Evolutionary conservation across 768 basidiomycete species (phyloP), one percentile per base, ranked within the genome.

Genomic region (Suillus tomentosus): DNA sequence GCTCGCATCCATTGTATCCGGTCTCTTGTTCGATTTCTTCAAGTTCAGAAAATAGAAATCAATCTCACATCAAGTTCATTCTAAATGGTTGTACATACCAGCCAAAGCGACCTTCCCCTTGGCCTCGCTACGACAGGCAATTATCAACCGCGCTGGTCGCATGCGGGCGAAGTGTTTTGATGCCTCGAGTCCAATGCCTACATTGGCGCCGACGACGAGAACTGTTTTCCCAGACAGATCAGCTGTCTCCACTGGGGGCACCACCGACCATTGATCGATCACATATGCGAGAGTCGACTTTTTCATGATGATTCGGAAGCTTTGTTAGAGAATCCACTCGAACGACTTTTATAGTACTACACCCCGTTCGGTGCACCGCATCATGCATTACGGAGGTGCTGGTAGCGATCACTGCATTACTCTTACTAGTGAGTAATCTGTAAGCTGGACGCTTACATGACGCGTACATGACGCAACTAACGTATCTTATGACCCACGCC

Each of bases 181-280:
- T 0, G 73, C 70, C 54, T 78, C 75, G 3, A 78, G 68, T 0
- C 78, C 78, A 34, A 77, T 67, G 5, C 76, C 77, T 2, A 67
- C 64, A 62, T 77, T 79, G 22, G 74, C 75, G 0, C 77, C 77
- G 27, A 76, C 66, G 55, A 78, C 66, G 13, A 72, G 62, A 48
- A 78, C 71, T 0, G 70, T 75, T 56, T 75, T 71, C 5, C 75
- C 78, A 4, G 68, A 56, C 3, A 78, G 64, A 61, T 78, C 69
- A 0, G 45, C 64, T 5, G 5, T 47, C n/a, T 72, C 69, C 0
- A 66, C 69, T 3, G 70, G 56, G 19, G 69, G 65, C 0, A 72
- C 19, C 3, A 34, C 50, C 13, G 68, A 34, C 67, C 68, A 72
- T 58, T 73, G 72, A 43, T 61, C 61, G 19, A 63, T 13, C 39